A percentile compares a stretch with the other conserved stretches of the same genome.
phyloP scores from a whole-genome alignment of 768 basidiomycete species.

The Boletus sensibilis region DNA sequence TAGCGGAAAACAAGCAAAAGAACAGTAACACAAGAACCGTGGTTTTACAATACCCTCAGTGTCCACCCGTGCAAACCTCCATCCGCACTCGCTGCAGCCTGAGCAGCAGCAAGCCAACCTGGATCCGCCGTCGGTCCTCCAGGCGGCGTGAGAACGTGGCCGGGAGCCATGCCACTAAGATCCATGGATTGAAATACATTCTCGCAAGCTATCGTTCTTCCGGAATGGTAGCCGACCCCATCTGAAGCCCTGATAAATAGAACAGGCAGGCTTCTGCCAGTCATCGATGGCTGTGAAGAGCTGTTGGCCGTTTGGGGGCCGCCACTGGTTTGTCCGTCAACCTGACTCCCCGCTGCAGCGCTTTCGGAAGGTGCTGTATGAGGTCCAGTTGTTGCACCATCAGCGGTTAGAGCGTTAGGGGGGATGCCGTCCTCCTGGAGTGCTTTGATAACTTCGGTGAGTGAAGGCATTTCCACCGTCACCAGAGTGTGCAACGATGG shows the following conservation, averaged over 20 bases:
- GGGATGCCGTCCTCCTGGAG: slow-evolving; percentile 69
- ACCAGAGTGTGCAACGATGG: slow-evolving; percentile 74
- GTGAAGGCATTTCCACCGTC: slow-evolving; percentile 79
- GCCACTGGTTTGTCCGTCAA: slow-evolving; percentile 28
- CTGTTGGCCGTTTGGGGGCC: slow-evolving; percentile 20
- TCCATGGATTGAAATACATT: slow-evolving; percentile 74
- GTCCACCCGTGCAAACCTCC: slow-evolving; percentile 77
- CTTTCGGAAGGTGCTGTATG: slow-evolving; percentile 32
- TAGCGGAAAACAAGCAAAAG: slow-evolving; percentile 27
- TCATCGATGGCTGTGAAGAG: slow-evolving; percentile 48
- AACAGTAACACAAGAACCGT: slow-evolving; percentile 26
- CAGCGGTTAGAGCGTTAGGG: slow-evolving; percentile 33
- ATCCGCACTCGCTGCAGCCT: slow-evolving; percentile 63
- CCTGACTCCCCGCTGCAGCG: slow-evolving; percentile 26
- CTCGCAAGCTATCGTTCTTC: slow-evolving; percentile 79
- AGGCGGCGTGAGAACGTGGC: slow-evolving; percentile 45
- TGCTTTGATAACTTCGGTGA: slow-evolving; percentile 73
- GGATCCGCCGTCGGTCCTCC: slow-evolving; percentile 51
- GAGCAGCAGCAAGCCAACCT: slow-evolving; percentile 73
- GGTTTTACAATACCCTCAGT: slow-evolving; percentile 66
- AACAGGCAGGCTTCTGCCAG: slow-evolving; percentile 71
- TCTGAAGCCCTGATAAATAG: slow-evolving; percentile 79
- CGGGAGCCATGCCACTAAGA: slow-evolving; percentile 47
- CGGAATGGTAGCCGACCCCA: slow-evolving; percentile 89
- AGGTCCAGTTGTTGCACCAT: slow-evolving; percentile 38